Percentiles rank a stretch among this genome's conserved stretches.
Evolutionary conservation across 2,329 filamentous ascomycete genomes (phyloP).

Genomic region (Aureobasidium sp.): DNA sequence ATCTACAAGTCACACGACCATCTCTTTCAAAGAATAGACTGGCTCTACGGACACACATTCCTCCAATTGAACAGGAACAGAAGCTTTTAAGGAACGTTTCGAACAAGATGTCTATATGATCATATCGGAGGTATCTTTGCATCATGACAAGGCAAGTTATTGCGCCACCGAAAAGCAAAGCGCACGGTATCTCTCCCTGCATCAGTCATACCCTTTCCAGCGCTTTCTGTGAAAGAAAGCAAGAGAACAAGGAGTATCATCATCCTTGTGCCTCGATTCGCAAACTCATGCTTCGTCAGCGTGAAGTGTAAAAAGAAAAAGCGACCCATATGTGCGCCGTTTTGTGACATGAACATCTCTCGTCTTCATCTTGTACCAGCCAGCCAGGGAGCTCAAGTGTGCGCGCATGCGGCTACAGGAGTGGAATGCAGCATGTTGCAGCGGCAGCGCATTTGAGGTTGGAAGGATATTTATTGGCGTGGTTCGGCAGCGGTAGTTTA

Average conservation of each 20-base stretch:
- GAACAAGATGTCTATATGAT: slow-evolving; percentile 4
- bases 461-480: neutral
- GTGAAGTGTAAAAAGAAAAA: slow-evolving; percentile 6
- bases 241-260: neutral
- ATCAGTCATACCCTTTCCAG: neutral
- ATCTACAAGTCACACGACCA: neutral
- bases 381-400: neutral
- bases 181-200: neutral
- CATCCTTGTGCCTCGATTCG: neutral
- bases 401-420: neutral
- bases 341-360: slow-evolving; percentile 10
- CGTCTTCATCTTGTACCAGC: neutral
- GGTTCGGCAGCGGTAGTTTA: neutral
- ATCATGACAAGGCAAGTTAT: slow-evolving; percentile 1
- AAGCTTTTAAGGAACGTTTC: neutral
- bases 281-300: slow-evolving; percentile 5
- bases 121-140: slow-evolving; percentile 9
- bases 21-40: neutral
- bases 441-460: neutral
- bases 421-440: neutral
- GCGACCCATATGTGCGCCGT: slow-evolving; percentile 13
- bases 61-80: neutral
- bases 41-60: neutral
- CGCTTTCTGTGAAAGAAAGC: neutral
- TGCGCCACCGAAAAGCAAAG: neutral